Evolutionary conservation across 768 basidiomycete species (phyloP), one percentile per base, ranked within the genome.

Genomic region (Gloeostereum incarnatum): DNA sequence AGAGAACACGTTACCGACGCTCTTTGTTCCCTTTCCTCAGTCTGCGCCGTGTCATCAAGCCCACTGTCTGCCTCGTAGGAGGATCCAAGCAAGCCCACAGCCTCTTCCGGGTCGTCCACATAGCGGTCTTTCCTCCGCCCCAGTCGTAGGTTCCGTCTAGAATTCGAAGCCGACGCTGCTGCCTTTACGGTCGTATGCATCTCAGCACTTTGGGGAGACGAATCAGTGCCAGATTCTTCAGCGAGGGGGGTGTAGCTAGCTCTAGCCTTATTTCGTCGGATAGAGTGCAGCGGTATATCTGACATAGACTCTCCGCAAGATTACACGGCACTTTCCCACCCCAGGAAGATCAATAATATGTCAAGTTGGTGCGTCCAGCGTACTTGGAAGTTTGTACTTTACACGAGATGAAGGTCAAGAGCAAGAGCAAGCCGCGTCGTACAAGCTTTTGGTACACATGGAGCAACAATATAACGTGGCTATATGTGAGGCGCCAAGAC

Each of bases 211-310:
- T 29, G 46, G 45, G 49, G 46, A 38, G 24, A 6, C 7, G n/a
- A 43, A 41, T 32, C 40, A 24, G 35, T n/a, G 37, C 31, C 40
- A 41, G 52, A 50, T 30, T 52, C 45, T 46, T 53, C 48, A 38
- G 57, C 42, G 46, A 57, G 44, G 35, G 60, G 68, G 45, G 60
- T 49, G 61, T 75, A 71, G 38, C 65, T 68, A 43, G 64, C 56
- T 56, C 63, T 65, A 44, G 63, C 48, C 49, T 63, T 68, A 46
- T 65, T 66, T 59, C 67, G 63, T 69, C 71, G 61, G 52, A 82
- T 62, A 49, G 66, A 65, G 49, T 65, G 73, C 39, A 84, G 61
- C n/a, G 80, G 81, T 58, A 83, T 84, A 62, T 81, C 81, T 57
- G 79, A 72, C 77, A 79, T 80, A 57, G 47, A 55, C 26, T 29